Percentiles rank a stretch among this genome's conserved stretches.
phyloP scores from a whole-genome alignment of 148 eudicot genomes.

The Fagopyrum esculentum region DNA sequence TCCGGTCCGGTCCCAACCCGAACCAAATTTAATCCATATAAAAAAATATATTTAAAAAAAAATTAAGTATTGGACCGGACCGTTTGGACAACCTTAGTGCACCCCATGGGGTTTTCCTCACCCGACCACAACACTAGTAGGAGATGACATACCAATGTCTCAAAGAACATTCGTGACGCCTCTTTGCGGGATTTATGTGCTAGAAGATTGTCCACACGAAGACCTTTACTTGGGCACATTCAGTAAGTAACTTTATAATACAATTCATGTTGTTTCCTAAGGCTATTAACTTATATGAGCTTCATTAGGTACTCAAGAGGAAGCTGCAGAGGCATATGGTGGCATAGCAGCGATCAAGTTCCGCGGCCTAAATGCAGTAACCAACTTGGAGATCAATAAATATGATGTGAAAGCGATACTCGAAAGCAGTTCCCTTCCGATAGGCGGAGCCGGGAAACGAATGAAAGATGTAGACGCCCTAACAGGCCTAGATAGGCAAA shows the following conservation, averaged over 20 bases:
- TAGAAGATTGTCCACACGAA: constrained; percentile 26
- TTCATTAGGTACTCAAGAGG: constrained; percentile 83
- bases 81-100: no score
- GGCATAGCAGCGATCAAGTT: constrained; percentile 95
- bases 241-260: constrained; percentile 40
- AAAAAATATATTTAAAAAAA: no score
- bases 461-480: constrained; percentile 61
- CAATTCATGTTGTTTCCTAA: no score
- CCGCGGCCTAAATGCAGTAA: constrained; percentile 80
- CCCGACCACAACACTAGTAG: no score
- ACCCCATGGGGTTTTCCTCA: no score
- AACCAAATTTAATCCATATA: no score
- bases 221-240: constrained; percentile 96
- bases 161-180: no score
- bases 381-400: constrained; percentile 79
- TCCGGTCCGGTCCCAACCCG: no score
- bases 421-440: constrained; percentile 71
- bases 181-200: no score
- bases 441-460: constrained; percentile 88
- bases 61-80: no score
- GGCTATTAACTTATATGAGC: no score
- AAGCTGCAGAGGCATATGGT: constrained; percentile 97
- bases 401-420: constrained; percentile 83
- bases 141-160: no score
- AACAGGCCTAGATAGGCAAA: constrained; percentile 15